Conservation (phyloP, 192 early-diverging fungal species). For the Coemansia sp. region DNA sequence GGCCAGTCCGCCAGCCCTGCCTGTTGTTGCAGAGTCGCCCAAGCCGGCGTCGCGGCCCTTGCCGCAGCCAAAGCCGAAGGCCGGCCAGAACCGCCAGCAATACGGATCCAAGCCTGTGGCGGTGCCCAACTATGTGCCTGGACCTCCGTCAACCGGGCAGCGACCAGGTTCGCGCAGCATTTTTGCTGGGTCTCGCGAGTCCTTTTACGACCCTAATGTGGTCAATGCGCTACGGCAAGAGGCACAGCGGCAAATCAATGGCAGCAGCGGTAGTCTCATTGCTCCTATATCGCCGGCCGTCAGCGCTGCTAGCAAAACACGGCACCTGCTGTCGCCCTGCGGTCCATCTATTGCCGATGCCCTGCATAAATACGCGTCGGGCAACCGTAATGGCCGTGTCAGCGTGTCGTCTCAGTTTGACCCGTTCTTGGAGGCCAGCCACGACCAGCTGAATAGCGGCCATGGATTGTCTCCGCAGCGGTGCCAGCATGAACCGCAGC, state of each 20-base stretch:
- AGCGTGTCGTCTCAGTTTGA: slow-evolving; percentile 49
- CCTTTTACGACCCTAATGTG: slow-evolving; percentile 43
- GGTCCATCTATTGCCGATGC: slow-evolving; percentile 49
- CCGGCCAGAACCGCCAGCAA: neutral
- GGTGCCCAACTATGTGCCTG: slow-evolving; percentile 2
- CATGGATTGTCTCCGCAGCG: slow-evolving; percentile 5
- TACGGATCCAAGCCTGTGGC: neutral
- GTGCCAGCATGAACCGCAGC: too few relatives aligned
- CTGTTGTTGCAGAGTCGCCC: neutral
- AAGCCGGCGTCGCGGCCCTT: neutral
- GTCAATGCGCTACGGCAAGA: slow-evolving; percentile 48
- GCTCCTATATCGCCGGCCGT: slow-evolving; percentile 1
- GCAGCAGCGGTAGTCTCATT: slow-evolving; percentile 30
- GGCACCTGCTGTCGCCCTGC: slow-evolving; percentile 37
- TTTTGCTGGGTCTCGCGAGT: slow-evolving; percentile 37
- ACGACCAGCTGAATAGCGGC: slow-evolving; percentile 20
- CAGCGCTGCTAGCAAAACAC: neutral
- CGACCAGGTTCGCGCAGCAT: slow-evolving; percentile 36
- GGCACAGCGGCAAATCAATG: slow-evolving; percentile 48
- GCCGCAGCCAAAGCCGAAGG: slow-evolving; percentile 12
- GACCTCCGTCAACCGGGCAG: slow-evolving; percentile 3
- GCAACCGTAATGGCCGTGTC: slow-evolving; percentile 14
- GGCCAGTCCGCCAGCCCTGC: neutral
- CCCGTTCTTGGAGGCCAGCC: slow-evolving; percentile 41
- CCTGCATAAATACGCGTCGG: slow-evolving; percentile 14